phyloP scores from a whole-genome alignment of 805 yeast species.

The Candida odintsovae region DNA sequence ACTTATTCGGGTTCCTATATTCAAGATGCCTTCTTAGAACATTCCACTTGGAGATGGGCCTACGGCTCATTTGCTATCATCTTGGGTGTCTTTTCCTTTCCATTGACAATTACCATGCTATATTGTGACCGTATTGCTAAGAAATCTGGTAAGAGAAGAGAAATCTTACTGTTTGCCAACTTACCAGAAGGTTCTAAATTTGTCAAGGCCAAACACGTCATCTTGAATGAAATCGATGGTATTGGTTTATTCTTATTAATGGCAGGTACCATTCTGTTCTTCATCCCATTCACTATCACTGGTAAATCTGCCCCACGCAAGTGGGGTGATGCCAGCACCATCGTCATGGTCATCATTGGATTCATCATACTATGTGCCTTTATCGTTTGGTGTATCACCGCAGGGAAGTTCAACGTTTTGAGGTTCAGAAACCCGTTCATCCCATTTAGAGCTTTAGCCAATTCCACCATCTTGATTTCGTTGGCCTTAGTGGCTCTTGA shows the following conservation, averaged over 20 bases:
- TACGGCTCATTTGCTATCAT: slow-evolving; percentile 41
- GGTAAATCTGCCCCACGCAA: slow-evolving; percentile 19
- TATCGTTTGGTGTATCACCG: slow-evolving; percentile 19
- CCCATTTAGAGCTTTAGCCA: slow-evolving; percentile 20
- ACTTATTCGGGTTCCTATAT: slow-evolving; percentile 24
- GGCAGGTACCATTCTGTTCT: slow-evolving; percentile 22
- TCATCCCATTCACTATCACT: slow-evolving; percentile 25
- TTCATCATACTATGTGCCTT: slow-evolving; percentile 14
- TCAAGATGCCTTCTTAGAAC: slow-evolving; percentile 26
- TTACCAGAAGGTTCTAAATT: slow-evolving; percentile 15
- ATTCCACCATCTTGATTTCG: slow-evolving; percentile 17
- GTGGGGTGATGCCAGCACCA: slow-evolving; percentile 19
- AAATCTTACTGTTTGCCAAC: slow-evolving; percentile 8
- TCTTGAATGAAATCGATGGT: slow-evolving; percentile 20
- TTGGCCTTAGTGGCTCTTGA: slow-evolving; percentile 21
- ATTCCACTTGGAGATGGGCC: slow-evolving; percentile 44
- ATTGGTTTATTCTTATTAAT: slow-evolving; percentile 20
- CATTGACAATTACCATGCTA: slow-evolving; percentile 21
- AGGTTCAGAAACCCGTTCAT: slow-evolving; percentile 21
- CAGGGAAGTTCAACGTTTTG: slow-evolving; percentile 2
- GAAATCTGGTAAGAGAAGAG: slow-evolving; percentile 7
- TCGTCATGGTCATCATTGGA: slow-evolving; percentile 26
- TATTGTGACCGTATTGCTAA: slow-evolving; percentile 18
- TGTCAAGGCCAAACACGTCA: slow-evolving; percentile 10
- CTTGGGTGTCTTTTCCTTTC: slow-evolving; percentile 17